Percentiles rank a stretch among this genome's conserved stretches.
These are phyloP conservation scores for Scedosporium aurantiacum DNA, from an alignment of 2,329 filamentous ascomycete genomes.

Conservation along the genomic window DNA sequence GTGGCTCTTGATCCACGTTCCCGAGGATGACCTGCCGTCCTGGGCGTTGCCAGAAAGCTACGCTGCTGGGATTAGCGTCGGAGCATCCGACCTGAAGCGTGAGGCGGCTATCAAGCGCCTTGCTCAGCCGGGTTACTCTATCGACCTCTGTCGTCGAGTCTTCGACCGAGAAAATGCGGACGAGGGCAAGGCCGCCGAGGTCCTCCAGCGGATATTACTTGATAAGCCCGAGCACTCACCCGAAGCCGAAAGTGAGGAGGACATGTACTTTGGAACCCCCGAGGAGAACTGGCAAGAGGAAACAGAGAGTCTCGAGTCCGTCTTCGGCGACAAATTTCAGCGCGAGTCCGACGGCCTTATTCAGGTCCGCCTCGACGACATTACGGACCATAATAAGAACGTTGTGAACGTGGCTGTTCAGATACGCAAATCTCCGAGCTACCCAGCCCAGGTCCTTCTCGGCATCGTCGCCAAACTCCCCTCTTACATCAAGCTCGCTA, in stretches of 20 bases:
- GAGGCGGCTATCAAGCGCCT: conserved; percentile 78
- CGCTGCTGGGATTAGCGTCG: conserved; percentile 78
- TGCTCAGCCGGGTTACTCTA: conserved; percentile 70
- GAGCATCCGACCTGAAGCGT: conserved; percentile 65
- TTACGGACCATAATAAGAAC: conserved; percentile 33
- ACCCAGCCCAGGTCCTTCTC: conserved; percentile 62
- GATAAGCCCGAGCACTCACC: conserved; percentile 10
- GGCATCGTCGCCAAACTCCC: conserved; percentile 63
- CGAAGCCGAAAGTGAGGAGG: conserved; percentile 31
- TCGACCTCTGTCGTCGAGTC: conserved; percentile 70
- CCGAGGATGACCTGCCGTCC: conserved; percentile 86
- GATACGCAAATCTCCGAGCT: conserved; percentile 61
- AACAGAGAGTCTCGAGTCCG: conserved; percentile 69
- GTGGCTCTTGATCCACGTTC: conserved; percentile 93
- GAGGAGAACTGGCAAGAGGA: conserved; percentile 76
- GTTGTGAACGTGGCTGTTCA: conserved; percentile 48
- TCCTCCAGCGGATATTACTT: conserved; percentile 51
- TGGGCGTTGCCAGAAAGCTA: conserved; percentile 93
- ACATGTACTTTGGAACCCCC: conserved; percentile 36
- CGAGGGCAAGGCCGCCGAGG: conserved; percentile 66
- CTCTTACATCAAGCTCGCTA: conserved; percentile 85
- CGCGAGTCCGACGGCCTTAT: conserved; percentile 52
- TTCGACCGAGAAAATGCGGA: conserved; percentile 60
- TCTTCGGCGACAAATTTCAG: conserved; percentile 66
- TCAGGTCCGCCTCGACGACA: conserved; percentile 53